Evolutionary conservation across 129 eudicot genomes (phyloP).

Genomic region (Tagetes erecta): DNA sequence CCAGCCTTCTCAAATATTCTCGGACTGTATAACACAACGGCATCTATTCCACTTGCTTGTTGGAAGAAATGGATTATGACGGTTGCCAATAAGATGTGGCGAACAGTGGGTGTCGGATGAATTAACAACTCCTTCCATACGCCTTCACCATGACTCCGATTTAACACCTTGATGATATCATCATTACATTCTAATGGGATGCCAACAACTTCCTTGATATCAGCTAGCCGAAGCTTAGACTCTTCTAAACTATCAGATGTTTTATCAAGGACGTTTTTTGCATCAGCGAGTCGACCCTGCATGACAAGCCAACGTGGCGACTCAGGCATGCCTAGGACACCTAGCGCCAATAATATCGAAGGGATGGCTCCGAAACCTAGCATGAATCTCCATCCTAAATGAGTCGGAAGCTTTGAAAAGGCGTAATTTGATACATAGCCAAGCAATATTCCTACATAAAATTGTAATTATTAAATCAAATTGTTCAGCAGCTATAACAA

Average conservation of each 20-base stretch:
- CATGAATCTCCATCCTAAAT: conserved; percentile 71
- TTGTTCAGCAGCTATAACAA: neutral
- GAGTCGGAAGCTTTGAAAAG: conserved; percentile 45
- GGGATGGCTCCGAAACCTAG: conserved; percentile 66
- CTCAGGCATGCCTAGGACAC: conserved; percentile 77
- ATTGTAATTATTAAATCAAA: neutral
- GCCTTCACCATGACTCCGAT: conserved; percentile 35
- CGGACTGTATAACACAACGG: conserved; percentile 60
- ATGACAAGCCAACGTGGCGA: conserved; percentile 78
- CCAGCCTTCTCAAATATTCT: conserved; percentile 57
- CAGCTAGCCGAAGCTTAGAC: conserved; percentile 44
- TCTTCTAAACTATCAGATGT: conserved; percentile 60
- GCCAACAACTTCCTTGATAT: conserved; percentile 63
- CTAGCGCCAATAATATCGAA: conserved; percentile 47
- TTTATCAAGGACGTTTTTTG: conserved; percentile 56
- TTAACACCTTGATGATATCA: conserved; percentile 47
- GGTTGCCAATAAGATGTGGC: conserved; percentile 49
- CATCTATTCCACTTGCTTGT: conserved; percentile 69
- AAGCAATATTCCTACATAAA: conserved; percentile 45
- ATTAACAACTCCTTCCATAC: conserved; percentile 65
- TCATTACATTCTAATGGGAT: conserved; percentile 55
- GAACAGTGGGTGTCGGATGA: conserved; percentile 62
- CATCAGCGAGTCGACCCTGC: conserved; percentile 76
- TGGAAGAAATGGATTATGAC: conserved; percentile 67
- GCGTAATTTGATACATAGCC: conserved; percentile 65